Conservation (phyloP, 1,139 yeast genomes). For the Pichia sp. region DNA sequence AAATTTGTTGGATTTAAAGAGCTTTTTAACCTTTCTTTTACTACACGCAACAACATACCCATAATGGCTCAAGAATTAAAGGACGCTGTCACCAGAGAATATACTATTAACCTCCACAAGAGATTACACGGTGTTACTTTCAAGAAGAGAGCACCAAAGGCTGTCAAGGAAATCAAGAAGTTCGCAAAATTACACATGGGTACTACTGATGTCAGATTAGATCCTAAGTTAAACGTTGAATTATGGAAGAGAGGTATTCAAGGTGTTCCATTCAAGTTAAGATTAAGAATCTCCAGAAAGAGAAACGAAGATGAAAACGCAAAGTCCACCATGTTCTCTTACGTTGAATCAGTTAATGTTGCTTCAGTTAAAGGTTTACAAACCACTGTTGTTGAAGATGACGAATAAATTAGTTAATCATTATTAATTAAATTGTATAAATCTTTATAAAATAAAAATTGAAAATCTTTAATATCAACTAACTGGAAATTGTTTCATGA, state of each 20-base stretch:
- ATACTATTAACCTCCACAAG: constrained; percentile 99
- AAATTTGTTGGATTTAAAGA: background rate
- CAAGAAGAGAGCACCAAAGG: constrained; percentile 99
- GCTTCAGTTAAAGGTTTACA: constrained; percentile 95
- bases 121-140: constrained; percentile 97
- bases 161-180: constrained; percentile 98
- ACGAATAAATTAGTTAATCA: constrained; percentile 36
- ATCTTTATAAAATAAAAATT: no score
- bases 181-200: constrained; percentile 99
- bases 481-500: no score
- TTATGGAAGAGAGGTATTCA: constrained; percentile 99
- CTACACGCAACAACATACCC: constrained; percentile 10
- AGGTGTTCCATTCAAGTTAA: constrained; percentile 97
- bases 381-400: constrained; percentile 94
- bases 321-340: constrained; percentile 95
- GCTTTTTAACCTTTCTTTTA: background rate
- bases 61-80: constrained; percentile 66
- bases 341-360: constrained; percentile 95
- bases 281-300: constrained; percentile 99
- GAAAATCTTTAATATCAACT: no score
- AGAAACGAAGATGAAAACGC: constrained; percentile 99
- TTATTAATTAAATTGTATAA: no score
- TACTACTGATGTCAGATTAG: constrained; percentile 97
- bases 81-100: constrained; percentile 99
- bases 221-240: constrained; percentile 97